Base-by-base conservation (phyloP, 1,284 basidiomycete genomes). In the Schizopora paradoxa region DNA sequence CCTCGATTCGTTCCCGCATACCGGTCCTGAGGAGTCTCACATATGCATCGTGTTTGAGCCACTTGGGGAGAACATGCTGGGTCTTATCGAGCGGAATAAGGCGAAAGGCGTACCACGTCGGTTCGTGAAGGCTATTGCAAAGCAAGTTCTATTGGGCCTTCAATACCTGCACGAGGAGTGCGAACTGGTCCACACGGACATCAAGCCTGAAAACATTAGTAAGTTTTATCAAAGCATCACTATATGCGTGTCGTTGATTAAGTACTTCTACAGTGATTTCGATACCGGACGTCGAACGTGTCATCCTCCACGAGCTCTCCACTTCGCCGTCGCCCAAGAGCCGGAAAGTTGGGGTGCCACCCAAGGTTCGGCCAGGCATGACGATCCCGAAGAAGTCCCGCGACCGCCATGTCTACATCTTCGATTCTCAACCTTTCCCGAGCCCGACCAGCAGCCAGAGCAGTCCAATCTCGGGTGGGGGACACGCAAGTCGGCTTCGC, bases 31-130 rank as follows among this genome's bases (percentile, higher is more conserved):
- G 52, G 79, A 81, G 5, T 73, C 73, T 6, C 91, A 94, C 61
- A 79, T 94, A 44, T 94, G 91, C 68, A 91, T 94, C 58, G 86
- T 92, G 21, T 91, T 92, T 54, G 91, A 94, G 65, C 91, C 91
- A 0, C 76, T 94, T 6, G 91, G 91, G 41, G 91, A 93, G 68
- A 92, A 90, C 58, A 68, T 94, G 41, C 72, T 94, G 7, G 79
- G 86, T 6, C 70, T 94, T 47, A 84, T 93, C 58, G 87, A 91
- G 63, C 77, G 89, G 49, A 83, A 92, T 65, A 88, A 90, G 72
- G 82, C 86, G 64, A 83, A 82, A 53, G 91, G 91, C 37, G 84
- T 94, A 21, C 82, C 90, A 4, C 76, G 77, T 21, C 72, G 81
- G 41, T 74, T 92, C 47, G 90, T 93, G 53, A 90, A 86, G 65